phyloP scores from a whole-genome alignment of 2,329 filamentous ascomycete species.

The Tolypocladium inflatum region DNA sequence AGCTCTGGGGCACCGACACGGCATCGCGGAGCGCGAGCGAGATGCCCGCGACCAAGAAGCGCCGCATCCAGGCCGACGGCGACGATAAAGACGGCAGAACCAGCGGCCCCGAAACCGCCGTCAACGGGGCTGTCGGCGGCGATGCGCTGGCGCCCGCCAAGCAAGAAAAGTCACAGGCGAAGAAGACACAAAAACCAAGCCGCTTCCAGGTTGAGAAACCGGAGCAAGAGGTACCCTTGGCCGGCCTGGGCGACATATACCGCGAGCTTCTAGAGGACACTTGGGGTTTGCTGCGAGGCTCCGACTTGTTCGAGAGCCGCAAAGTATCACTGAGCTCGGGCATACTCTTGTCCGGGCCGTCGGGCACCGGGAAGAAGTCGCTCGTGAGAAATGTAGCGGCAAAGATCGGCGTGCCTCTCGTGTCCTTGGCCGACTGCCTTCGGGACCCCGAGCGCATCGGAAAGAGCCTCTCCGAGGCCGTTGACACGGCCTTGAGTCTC shows the following conservation, averaged over 20 bases:
- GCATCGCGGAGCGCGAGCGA: slow-evolving; percentile 9
- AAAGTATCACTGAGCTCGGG: slow-evolving; percentile 28
- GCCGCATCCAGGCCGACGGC: slow-evolving; percentile 17
- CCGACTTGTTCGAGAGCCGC: slow-evolving; percentile 9
- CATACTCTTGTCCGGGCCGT: slow-evolving; percentile 68
- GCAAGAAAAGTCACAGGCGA: slow-evolving; percentile 16
- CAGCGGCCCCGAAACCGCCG: slow-evolving; percentile 1
- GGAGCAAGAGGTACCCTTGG: slow-evolving; percentile 12
- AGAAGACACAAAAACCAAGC: slow-evolving; percentile 19
- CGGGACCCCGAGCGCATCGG: slow-evolving; percentile 28
- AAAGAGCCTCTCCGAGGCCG: slow-evolving; percentile 27
- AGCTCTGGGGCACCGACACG: slow-evolving; percentile 22
- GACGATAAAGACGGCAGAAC: slow-evolving; percentile 12
- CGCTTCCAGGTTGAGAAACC: slow-evolving; percentile 20
- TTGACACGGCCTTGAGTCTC: slow-evolving; percentile 72
- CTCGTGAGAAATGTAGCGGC: slow-evolving; percentile 67
- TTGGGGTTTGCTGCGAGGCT: slow-evolving; percentile 9
- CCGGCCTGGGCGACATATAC: slow-evolving; percentile 19
- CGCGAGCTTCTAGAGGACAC: slow-evolving; percentile 10
- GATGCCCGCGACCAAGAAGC: slow-evolving; percentile 20
- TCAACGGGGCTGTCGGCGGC: neutral
- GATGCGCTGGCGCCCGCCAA: slow-evolving; percentile 7
- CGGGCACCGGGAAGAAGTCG: slow-evolving; percentile 73
- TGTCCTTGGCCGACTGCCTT: slow-evolving; percentile 38
- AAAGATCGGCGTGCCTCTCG: slow-evolving; percentile 61